A percentile compares a stretch with the other conserved stretches of the same genome.
These are phyloP conservation scores for Camellia granthamiana DNA, from an alignment of 148 eudicot genomes.

Conservation along the genomic window DNA sequence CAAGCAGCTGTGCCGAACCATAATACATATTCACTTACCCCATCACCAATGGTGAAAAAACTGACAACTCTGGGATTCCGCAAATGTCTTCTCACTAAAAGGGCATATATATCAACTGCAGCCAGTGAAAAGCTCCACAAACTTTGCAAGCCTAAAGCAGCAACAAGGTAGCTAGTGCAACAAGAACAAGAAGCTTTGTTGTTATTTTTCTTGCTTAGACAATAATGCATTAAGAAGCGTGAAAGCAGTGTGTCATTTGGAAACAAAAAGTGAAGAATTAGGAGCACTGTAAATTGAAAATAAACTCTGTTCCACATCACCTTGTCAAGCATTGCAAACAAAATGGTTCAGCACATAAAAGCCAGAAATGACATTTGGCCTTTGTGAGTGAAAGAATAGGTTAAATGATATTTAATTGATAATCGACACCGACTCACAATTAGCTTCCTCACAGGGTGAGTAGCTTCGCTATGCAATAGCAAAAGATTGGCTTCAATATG, in stretches of 20 bases:
- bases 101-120: slow-evolving; percentile 45
- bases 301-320: too few species aligned
- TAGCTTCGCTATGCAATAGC: too few species aligned
- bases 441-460: too few species aligned
- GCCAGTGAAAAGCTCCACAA: slow-evolving; percentile 57
- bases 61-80: slow-evolving; percentile 35
- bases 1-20: not conserved
- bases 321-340: too few species aligned
- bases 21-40: slow-evolving; percentile 37
- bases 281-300: too few species aligned
- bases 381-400: too few species aligned
- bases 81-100: slow-evolving; percentile 48
- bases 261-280: too few species aligned
- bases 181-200: slow-evolving; percentile 2
- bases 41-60: slow-evolving; percentile 54
- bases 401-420: too few species aligned
- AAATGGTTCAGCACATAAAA: not conserved
- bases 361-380: not conserved
- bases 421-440: too few species aligned
- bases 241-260: not conserved
- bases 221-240: not conserved
- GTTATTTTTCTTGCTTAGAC: not conserved
- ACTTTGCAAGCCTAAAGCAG: slow-evolving; percentile 53
- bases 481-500: not conserved
- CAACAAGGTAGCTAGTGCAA: slow-evolving; percentile 51